These are phyloP conservation scores for Trichoderma atroviride DNA, from an alignment of 2,329 filamentous ascomycete species.

Conservation along the genomic window DNA sequence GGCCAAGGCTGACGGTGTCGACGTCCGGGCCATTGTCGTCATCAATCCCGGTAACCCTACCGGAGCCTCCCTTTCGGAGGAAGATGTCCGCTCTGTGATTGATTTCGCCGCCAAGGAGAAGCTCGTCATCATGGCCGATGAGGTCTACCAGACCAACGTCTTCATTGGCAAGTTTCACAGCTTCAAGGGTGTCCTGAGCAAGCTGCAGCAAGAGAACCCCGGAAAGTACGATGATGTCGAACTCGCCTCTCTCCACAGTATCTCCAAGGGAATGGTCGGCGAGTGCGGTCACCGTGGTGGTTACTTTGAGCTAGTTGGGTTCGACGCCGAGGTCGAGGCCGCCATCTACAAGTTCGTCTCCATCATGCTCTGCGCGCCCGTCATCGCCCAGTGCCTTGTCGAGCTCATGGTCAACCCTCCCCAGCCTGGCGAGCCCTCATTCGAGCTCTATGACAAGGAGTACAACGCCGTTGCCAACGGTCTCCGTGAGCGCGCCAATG, in stretches of 20 bases:
- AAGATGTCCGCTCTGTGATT: slow-evolving; percentile 82
- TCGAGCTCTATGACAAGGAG: slow-evolving; percentile 80
- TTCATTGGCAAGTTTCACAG: slow-evolving; percentile 93
- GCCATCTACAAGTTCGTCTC: slow-evolving; percentile 99
- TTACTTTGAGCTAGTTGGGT: slow-evolving; percentile 94
- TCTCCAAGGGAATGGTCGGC: slow-evolving; percentile 98
- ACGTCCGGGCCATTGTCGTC: slow-evolving; percentile 90
- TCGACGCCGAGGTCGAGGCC: slow-evolving; percentile 80
- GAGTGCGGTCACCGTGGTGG: slow-evolving; percentile 97
- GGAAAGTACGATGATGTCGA: slow-evolving; percentile 83
- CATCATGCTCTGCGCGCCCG: slow-evolving; percentile 94
- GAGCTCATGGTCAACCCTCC: slow-evolving; percentile 99
- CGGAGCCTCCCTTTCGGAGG: slow-evolving; percentile 77
- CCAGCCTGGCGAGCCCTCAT: slow-evolving; percentile 77
- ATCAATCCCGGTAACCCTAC: slow-evolving; percentile 99
- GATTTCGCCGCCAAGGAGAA: slow-evolving; percentile 83
- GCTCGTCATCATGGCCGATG: slow-evolving; percentile 89
- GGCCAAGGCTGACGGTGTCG: slow-evolving; percentile 74
- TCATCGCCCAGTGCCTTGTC: slow-evolving; percentile 93
- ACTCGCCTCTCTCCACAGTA: slow-evolving; percentile 87
- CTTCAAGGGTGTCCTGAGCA: slow-evolving; percentile 87
- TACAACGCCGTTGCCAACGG: slow-evolving; percentile 81
- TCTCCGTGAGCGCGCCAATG: slow-evolving; percentile 76
- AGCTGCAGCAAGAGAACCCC: slow-evolving; percentile 73
- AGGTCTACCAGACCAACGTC: slow-evolving; percentile 99